Base-by-base conservation (phyloP, 2,329 filamentous ascomycete genomes). In the Coleophoma cylindrospora region DNA sequence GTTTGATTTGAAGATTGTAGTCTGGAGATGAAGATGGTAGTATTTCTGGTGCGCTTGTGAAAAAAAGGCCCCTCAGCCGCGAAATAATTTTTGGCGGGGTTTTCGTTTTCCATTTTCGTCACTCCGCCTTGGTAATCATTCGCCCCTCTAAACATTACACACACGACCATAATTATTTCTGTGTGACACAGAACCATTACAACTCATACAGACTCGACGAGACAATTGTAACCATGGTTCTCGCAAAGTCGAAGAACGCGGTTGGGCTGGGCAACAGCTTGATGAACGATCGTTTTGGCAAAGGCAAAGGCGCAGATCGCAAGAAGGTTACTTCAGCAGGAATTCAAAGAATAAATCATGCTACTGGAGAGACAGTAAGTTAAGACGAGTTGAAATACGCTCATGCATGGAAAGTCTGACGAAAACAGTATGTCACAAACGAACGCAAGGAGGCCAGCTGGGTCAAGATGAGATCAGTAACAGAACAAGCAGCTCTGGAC, bases 401-500 rank as follows among this genome's bases (percentile, higher is more conserved):
- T 27, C 27, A 27, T 27, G 6, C 27, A 27, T 27, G 27, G 27
- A 27, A 27, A 27, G 2, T 27, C 27, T 27, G 9, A 27, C 27
- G 27, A 15, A 10, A 14, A 38, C 55, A 87, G 76, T 99, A 99
- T 68, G 84, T 97, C 62, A 94, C 90, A 45, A 96, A 95, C 67
- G 86, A 88, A 57, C 85, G 84, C 61, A 85, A 95, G 67, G 91
- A 97, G 73, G 94, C 92, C 34, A 80, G 89, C 60, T 99, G 91
- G 91, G 90, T 97, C 66, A 99, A 97, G 77, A 97, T 99, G 94
- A 90, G 92, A 74, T 96, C 90, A 68, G 89, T 99, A 60, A 99
- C 94, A 5, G 90, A 99, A 75, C 94, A 99, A 71, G 91, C 87
- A 59, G 91, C 91, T 41, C 83, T 99, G 54, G 94, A 99, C 69